Evolutionary conservation across 169 alveolate genomes (phyloP).

Genomic region (Toxoplasma gondii): DNA sequence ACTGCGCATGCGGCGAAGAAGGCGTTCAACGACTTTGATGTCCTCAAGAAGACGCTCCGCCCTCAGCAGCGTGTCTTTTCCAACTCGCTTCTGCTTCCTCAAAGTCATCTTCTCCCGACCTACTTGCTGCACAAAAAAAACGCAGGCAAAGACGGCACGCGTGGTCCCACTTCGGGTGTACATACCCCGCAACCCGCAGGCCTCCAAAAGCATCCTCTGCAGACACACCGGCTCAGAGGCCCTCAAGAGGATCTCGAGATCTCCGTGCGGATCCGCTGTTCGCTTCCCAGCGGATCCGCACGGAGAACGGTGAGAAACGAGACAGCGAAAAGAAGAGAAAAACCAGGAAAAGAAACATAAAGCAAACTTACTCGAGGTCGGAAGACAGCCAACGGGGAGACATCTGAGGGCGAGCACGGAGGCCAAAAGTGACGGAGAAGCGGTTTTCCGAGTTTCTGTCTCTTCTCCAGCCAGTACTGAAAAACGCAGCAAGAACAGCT

Average conservation of each 20-base stretch:
- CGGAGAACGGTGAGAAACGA: too few species aligned
- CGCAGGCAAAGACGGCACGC: too few species aligned
- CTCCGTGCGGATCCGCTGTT: too few species aligned
- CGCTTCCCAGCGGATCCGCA: too few species aligned
- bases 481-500: background rate
- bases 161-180: too few species aligned
- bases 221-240: too few species aligned
- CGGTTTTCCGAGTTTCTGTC: slow-evolving; percentile 49
- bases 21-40: slow-evolving; percentile 23
- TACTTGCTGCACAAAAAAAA: background rate
- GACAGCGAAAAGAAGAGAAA: too few species aligned
- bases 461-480: slow-evolving; percentile 39
- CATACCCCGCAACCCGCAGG: too few species aligned
- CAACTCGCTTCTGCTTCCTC: slow-evolving; percentile 46
- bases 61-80: slow-evolving; percentile 41
- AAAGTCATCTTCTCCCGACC: slow-evolving; percentile 54
- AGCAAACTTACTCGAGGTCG: slow-evolving; percentile 2
- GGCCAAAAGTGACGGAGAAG: slow-evolving; percentile 50
- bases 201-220: too few species aligned
- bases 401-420: slow-evolving; percentile 36
- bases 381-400: slow-evolving; percentile 53
- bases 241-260: too few species aligned
- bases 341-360: too few species aligned
- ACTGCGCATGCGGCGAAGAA: slow-evolving; percentile 52
- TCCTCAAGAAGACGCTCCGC: slow-evolving; percentile 51